phyloP scores from a whole-genome alignment of 768 basidiomycete species.

The Pholiota microspora region DNA sequence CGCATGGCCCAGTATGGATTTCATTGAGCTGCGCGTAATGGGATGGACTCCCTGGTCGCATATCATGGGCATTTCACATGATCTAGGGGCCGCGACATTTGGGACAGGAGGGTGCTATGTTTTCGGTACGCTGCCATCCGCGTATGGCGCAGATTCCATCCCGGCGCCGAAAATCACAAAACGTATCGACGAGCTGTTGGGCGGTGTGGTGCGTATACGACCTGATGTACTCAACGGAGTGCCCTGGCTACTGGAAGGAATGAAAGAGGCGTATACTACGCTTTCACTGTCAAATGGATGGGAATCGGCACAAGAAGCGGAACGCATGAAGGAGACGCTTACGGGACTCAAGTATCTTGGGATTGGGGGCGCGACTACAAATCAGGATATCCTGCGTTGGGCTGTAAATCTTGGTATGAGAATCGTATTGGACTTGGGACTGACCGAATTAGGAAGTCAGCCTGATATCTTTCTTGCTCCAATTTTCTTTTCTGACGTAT shows the following conservation, averaged over 20 bases:
- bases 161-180: background rate
- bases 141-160: conserved; percentile 7
- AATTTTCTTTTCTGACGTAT: background rate
- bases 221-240: conserved; percentile 21
- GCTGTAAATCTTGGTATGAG: conserved; percentile 15
- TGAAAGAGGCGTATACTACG: conserved; percentile 11
- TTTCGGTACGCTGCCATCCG: conserved; percentile 23
- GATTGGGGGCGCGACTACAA: conserved; percentile 21
- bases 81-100: conserved; percentile 18
- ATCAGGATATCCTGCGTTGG: conserved; percentile 19
- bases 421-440: conserved; percentile 22
- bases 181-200: conserved; percentile 13
- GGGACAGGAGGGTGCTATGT: conserved; percentile 26
- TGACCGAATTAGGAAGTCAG: conserved; percentile 28
- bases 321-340: conserved; percentile 9
- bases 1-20: background rate
- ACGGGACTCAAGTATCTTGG: conserved; percentile 18
- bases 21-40: conserved; percentile 14
- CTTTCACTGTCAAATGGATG: background rate
- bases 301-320: conserved; percentile 3
- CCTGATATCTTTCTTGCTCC: background rate
- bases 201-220: conserved; percentile 9
- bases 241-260: conserved; percentile 26
- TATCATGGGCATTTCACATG: conserved; percentile 19
- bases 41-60: conserved; percentile 28